These are phyloP conservation scores for Penicillium sp. DNA, from an alignment of 2,329 filamentous ascomycete species.

Conservation along the genomic window DNA sequence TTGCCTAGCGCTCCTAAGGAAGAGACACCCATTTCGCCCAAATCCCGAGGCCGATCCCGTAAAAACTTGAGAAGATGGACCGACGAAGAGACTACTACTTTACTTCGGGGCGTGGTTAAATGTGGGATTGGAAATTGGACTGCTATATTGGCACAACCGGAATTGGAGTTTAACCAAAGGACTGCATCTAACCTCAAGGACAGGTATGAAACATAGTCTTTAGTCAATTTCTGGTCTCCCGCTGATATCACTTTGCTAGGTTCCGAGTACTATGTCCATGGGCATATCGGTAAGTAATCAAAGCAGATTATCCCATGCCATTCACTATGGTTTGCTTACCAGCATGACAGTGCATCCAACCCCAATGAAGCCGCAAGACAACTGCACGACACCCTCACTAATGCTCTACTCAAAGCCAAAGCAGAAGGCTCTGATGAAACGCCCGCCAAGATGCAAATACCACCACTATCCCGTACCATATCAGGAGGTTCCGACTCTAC, in stretches of 20 bases:
- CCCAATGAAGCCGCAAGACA: conserved; percentile 40
- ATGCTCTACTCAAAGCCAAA: conserved; percentile 35
- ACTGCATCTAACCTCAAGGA: conserved; percentile 67
- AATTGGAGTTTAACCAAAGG: conserved; percentile 59
- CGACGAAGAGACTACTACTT: conserved; percentile 60
- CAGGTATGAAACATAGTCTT: conserved; percentile 38
- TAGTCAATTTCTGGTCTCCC: conserved; percentile 2
- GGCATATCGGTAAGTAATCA: conserved; percentile 40
- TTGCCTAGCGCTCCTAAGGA: conserved; percentile 11
- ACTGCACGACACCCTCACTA: conserved; percentile 39
- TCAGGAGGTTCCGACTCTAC: conserved; percentile 12
- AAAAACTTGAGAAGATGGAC: conserved; percentile 59
- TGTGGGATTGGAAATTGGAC: conserved; percentile 68
- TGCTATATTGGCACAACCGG: conserved; percentile 59
- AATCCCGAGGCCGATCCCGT: conserved; percentile 43
- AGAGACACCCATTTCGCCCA: conserved; percentile 33
- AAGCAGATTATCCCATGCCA: not conserved
- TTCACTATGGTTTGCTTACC: conserved; percentile 1
- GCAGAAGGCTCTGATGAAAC: conserved; percentile 24
- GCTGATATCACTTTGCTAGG: conserved; percentile 30
- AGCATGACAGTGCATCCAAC: conserved; percentile 29
- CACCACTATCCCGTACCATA: conserved; percentile 25
- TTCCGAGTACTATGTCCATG: conserved; percentile 59
- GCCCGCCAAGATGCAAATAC: conserved; percentile 28
- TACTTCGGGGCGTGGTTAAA: conserved; percentile 60